Evolutionary conservation across 371 early-diverging fungal genomes (phyloP), one percentile per base, ranked within the genome.

Genomic region (Capillidium heterosporum): DNA sequence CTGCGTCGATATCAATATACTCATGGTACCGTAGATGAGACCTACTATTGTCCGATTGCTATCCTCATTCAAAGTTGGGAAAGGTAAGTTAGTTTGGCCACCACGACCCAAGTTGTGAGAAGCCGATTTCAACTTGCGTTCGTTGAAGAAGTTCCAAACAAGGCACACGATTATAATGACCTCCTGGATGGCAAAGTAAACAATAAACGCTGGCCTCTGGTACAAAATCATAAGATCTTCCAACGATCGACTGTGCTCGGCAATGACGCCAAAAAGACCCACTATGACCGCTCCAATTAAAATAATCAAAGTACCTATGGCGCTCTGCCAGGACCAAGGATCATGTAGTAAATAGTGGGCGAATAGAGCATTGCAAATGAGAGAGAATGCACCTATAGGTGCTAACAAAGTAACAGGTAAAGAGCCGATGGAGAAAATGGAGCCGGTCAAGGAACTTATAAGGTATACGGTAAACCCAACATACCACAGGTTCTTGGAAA

Each of bases 331-430:
- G 1, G 74, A 71, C 63, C 85, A 81, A 40, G 71, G 76, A 62
- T 81, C 83, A 21, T 72, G 74, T 42, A 87, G 59, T 3, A 87
- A 70, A 27, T 75, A 59, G 39, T 74, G 68, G 7, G 88, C 86
- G 62, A 82, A 84, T 5, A 85, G 62, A 5, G 85, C 84, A 65
- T 87, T 87, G 59, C 85, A 82, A 17, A 84, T 83, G 39, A 87
- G 68, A 1, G 76, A 77, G 48, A 86, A 77, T 11, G 88, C 85
- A 1, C 85, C 84, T 57, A 87, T 67, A 2, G 88, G 88, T 11
- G 88, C 88, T 31, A 85, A 68, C 46, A 86, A 84, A 57, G 85
- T 80, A n/a, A 87, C 82, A 2, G 88, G 88, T 15, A 87, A 69
- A 57, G 82, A 79, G 46, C 84, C 84, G 56, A 87, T 80, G 1